Evolutionary conservation across 2,329 filamentous ascomycete species (phyloP).

Genomic region (Neospermospora avenae): DNA sequence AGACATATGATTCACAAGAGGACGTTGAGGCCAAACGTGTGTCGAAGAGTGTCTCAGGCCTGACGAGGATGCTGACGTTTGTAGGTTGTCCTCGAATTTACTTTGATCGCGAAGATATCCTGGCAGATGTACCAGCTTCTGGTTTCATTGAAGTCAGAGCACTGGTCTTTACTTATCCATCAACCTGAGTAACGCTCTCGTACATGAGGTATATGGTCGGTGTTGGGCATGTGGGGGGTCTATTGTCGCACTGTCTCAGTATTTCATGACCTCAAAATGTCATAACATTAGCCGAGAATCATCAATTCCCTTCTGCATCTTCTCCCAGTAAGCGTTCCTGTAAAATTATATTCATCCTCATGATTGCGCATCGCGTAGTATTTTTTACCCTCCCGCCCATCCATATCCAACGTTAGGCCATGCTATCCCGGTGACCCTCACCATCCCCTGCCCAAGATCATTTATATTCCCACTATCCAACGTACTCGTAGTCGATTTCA

Average conservation of each 20-base stretch:
- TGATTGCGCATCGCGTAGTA: too few relatives aligned
- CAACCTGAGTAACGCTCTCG: too few relatives aligned
- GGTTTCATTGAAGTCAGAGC: slow-evolving; percentile 89
- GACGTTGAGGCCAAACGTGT: neutral
- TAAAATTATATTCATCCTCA: too few relatives aligned
- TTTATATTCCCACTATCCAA: neutral
- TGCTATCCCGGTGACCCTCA: neutral
- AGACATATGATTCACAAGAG: neutral
- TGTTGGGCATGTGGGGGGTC: too few relatives aligned
- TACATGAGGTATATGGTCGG: too few relatives aligned
- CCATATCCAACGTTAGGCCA: neutral
- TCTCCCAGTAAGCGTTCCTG: too few relatives aligned
- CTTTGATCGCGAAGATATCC: slow-evolving; percentile 72
- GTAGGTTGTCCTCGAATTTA: slow-evolving; percentile 43
- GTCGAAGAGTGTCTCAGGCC: too few relatives aligned
- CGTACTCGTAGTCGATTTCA: neutral
- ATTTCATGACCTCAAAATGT: too few relatives aligned
- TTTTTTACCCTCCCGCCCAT: too few relatives aligned
- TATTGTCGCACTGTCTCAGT: too few relatives aligned
- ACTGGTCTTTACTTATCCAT: slow-evolving; percentile 60
- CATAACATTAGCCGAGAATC: too few relatives aligned
- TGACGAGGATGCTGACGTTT: neutral
- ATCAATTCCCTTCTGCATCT: too few relatives aligned
- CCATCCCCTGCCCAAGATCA: neutral
- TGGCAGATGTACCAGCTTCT: slow-evolving; percentile 63